Evolutionary conservation across 1,139 yeast species (phyloP), one percentile per base, ranked within the genome.

Genomic region (Tardiomyces blankii): DNA sequence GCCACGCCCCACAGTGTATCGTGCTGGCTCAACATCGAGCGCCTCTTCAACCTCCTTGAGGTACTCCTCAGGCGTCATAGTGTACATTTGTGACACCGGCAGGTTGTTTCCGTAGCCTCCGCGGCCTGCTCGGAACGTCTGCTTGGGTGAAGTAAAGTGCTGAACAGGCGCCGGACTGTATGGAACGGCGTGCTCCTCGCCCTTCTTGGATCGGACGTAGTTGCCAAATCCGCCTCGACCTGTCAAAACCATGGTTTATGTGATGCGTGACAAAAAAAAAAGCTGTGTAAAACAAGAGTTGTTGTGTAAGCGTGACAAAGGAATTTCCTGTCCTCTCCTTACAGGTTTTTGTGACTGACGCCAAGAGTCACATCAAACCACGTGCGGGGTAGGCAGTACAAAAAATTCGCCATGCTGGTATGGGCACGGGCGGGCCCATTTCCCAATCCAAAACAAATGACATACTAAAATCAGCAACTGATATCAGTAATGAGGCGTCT

Each of bases 91-190:
- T 18, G 58, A 51, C 14, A 65, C 62, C 9, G 64, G 58, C 30
- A 61, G 54, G 35, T 54, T 55, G 56, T 65, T 65, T 16, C 69
- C 69, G 39, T 54, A 63, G 38, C 69, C 69, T 18, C 69, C 69
- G 30, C 69, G 58, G 32, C 69, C 69, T 12, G 66, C 58, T 23
- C 60, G 55, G 51, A 63, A 62, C 18, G 57, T 56, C 48, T 65
- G 64, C 21, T 49, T 47, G 13, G 69, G 69, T 9, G 66, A 61
- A 3, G 61, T 50, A 43, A 62, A 61, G 41, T 59, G 61, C 49
- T 62, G 65, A 35, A 65, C 59, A 8, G 69, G 69, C 2, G 67
- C 67, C n/a, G 62, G 61, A 1, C 66, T 54, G 6, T 52, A 51
- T 18, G 60, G 60, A n/a, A 39, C 50, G 18, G 46, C 46, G 33